phyloP scores from a whole-genome alignment of 1,284 basidiomycete species.

The Moniliella sp. region DNA sequence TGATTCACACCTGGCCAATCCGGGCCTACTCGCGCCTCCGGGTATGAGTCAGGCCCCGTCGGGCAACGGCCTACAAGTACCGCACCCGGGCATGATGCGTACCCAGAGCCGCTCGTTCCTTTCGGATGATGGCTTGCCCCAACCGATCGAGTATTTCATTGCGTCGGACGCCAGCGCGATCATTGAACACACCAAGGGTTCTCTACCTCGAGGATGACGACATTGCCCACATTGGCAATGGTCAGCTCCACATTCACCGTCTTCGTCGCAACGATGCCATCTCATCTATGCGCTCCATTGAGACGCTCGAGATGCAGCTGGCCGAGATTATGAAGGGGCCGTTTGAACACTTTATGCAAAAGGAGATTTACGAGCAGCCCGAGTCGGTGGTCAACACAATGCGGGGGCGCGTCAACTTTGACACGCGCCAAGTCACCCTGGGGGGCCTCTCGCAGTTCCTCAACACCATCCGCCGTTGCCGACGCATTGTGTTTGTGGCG shows the following conservation, averaged over 20 bases:
- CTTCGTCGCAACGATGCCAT: constrained; percentile 62
- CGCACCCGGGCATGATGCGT: constrained; percentile 54
- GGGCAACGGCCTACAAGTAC: constrained; percentile 28
- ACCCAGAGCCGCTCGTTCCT: constrained; percentile 97
- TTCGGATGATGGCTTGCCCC: constrained; percentile 88
- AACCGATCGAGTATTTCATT: constrained; percentile 98
- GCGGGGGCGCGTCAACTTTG: constrained; percentile 99
- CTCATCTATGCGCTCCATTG: constrained; percentile 77
- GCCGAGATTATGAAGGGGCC: constrained; percentile 99
- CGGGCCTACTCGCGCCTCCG: constrained; percentile 64
- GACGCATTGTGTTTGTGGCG: constrained; percentile 85
- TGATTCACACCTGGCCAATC: too few relatives aligned
- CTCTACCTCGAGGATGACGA: constrained; percentile 97
- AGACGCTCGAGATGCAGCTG: constrained; percentile 93
- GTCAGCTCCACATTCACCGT: constrained; percentile 97
- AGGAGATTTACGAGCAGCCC: constrained; percentile 99
- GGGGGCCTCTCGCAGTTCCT: constrained; percentile 88
- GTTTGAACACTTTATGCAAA: constrained; percentile 99
- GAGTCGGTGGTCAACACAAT: constrained; percentile 99
- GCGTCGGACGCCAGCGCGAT: constrained; percentile 90
- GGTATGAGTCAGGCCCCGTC: constrained; percentile 11
- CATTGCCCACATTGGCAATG: constrained; percentile 88
- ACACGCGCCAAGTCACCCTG: constrained; percentile 66
- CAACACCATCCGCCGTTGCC: constrained; percentile 77
- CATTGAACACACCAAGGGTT: constrained; percentile 96